Evolutionary conservation across 148 eudicot species (phyloP), one percentile per base, ranked within the genome.

Genomic region (Rhododendron mucronatum): DNA sequence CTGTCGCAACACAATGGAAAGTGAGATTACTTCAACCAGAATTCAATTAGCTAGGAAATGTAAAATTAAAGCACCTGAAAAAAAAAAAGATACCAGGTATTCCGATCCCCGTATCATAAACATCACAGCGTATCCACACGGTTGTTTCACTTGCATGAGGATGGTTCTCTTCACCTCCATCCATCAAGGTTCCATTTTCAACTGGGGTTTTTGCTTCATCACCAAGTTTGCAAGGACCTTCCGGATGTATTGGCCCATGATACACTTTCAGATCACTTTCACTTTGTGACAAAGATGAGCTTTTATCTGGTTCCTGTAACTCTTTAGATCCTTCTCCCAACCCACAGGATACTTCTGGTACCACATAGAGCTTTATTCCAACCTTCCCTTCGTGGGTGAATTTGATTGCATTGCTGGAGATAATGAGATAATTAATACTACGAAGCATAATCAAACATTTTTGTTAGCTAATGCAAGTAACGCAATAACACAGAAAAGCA

Each of bases 381-480:
- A 96, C 98, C 88, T 92, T 95, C 78, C 99, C 99, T 88, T 96
- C 96, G 86, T 96, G 98, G 23, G 99, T 96, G 88, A 96, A 96
- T 84, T 96, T 96, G 87, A 95, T 91, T 73, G 98, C 98, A 88
- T 96, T 96, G 93, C 99, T 96, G 95, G 85, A 85, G 65, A 82
- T 12, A 53, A 85, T 39, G 73, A 30, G 23, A 18, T 12, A 41
- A 37, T 51, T 44, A 18, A 21, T 4, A 21, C 23, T 76, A 21
- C 7, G 4, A 59, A 57, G 73, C 30, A 57, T 7, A 82, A 35
- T 35, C 73, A 5, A 57, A 59, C 10, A 82, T 7, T 13, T 55
- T 21, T 59, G 84, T 14, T 9, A 59, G 15, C 48, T 26, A 41
- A 83, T 59, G 55, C 53, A 65, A 83, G 39, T 14, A 65, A n/a